These are phyloP conservation scores for Tylopilus balloui DNA, from an alignment of 768 basidiomycete species.

Conservation along the genomic window DNA sequence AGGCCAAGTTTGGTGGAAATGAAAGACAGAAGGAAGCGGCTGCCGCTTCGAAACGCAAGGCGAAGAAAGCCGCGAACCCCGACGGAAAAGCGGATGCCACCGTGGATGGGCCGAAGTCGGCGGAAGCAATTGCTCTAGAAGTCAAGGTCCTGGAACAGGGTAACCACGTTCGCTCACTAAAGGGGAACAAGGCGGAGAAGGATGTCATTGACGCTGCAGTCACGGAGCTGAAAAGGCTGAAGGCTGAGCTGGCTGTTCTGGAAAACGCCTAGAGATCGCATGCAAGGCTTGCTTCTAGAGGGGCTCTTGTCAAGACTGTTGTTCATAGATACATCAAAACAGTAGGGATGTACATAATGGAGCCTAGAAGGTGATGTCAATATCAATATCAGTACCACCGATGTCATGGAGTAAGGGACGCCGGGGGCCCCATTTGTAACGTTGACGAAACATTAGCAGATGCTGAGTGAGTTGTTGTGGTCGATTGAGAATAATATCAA, in stretches of 20 bases:
- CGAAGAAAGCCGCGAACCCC: conserved; percentile 48
- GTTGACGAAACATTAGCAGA: background rate
- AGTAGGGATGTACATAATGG: background rate
- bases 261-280: conserved; percentile 10
- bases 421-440: background rate
- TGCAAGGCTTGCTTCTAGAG: too few species aligned
- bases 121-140: conserved; percentile 70
- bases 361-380: background rate
- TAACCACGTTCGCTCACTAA: conserved; percentile 64
- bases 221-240: conserved; percentile 59
- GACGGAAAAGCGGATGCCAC: conserved; percentile 43
- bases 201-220: conserved; percentile 45
- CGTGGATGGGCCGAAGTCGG: conserved; percentile 56
- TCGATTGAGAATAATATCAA: too few species aligned
- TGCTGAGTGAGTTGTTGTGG: background rate
- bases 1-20: conserved; percentile 71
- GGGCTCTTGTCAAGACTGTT: too few species aligned
- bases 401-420: background rate
- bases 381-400: background rate
- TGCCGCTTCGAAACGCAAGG: conserved; percentile 46
- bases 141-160: conserved; percentile 75
- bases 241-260: conserved; percentile 43
- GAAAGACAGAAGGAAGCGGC: conserved; percentile 40
- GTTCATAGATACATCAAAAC: background rate
- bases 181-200: conserved; percentile 46